These are phyloP conservation scores for Fragosphaeria purpurea DNA, from an alignment of 2,329 filamentous ascomycete species.

Conservation along the genomic window DNA sequence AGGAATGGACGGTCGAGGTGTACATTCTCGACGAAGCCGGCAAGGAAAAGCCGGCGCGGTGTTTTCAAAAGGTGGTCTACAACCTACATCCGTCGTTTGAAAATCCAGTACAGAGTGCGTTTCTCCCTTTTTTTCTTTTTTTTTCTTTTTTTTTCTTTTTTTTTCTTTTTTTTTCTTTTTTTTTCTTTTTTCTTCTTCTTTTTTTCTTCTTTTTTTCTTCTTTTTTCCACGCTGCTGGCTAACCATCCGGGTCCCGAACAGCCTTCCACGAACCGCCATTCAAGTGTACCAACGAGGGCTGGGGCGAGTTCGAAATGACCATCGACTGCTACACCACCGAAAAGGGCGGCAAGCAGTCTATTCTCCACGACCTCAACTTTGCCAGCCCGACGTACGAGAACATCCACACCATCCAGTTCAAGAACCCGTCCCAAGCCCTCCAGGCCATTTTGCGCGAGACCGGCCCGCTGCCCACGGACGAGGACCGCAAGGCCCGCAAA, in stretches of 20 bases:
- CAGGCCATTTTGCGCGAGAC: constrained; percentile 71
- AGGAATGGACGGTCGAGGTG: constrained; percentile 82
- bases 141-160: background rate
- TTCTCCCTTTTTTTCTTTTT: background rate
- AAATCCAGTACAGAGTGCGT: constrained; percentile 73
- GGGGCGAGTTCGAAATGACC: constrained; percentile 96
- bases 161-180: background rate
- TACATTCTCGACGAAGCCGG: constrained; percentile 77
- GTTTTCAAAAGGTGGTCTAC: constrained; percentile 90
- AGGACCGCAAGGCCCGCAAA: constrained; percentile 56
- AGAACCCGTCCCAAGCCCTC: constrained; percentile 84
- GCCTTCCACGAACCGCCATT: constrained; percentile 80
- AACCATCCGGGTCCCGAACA: constrained; percentile 23
- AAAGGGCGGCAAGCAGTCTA: constrained; percentile 70
- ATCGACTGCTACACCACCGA: constrained; percentile 76
- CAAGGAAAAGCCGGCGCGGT: constrained; percentile 68
- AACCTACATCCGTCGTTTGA: constrained; percentile 90
- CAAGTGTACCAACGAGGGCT: constrained; percentile 83
- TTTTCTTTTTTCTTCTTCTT: background rate
- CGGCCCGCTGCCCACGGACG: constrained; percentile 71
- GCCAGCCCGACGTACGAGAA: constrained; percentile 69
- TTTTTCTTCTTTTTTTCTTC: background rate
- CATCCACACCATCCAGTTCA: constrained; percentile 73
- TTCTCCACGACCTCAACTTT: constrained; percentile 91
- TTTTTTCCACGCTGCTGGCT: background rate